phyloP scores from a whole-genome alignment of 176 grass and related monocot genomes.

The Typha latifolia region DNA sequence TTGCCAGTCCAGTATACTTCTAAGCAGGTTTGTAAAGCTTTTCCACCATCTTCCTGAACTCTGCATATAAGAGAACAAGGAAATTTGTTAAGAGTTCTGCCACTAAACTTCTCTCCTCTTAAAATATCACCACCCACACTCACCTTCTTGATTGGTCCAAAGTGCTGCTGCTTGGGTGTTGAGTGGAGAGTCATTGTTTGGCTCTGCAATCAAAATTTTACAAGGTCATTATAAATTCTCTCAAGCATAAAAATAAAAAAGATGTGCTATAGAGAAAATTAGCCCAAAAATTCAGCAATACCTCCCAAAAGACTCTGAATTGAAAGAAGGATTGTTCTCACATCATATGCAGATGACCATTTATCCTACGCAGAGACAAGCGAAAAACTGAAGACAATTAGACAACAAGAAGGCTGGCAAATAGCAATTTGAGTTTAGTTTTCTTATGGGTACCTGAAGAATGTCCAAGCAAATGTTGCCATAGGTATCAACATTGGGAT shows the following conservation, averaged over 20 bases:
- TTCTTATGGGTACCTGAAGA: slow-evolving; percentile 33
- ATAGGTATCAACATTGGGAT: slow-evolving; percentile 85
- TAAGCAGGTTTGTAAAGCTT: slow-evolving; percentile 59
- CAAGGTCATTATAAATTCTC: background rate
- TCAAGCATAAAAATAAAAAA: background rate
- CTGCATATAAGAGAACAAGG: slow-evolving; percentile 24
- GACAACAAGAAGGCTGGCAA: background rate
- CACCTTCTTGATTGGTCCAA: slow-evolving; percentile 86
- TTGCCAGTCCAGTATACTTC: background rate
- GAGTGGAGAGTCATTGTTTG: slow-evolving; percentile 92
- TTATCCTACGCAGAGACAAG: slow-evolving; percentile 37
- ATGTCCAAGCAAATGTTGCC: slow-evolving; percentile 98
- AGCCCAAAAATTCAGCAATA: slow-evolving; percentile 10
- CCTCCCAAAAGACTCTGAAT: slow-evolving; percentile 92
- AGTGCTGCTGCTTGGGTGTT: slow-evolving; percentile 81
- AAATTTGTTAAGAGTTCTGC: background rate
- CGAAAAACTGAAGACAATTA: background rate
- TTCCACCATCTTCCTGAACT: slow-evolving; percentile 96
- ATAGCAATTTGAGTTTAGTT: background rate
- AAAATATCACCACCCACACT: background rate
- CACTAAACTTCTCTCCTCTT: background rate
- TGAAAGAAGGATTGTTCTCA: slow-evolving; percentile 91
- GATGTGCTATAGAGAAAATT: background rate
- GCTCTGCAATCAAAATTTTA: slow-evolving; percentile 38
- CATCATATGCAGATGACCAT: slow-evolving; percentile 96